Evolutionary conservation across 2,329 filamentous ascomycete species (phyloP).

Genomic region (Fusarium tanahbumbuense): DNA sequence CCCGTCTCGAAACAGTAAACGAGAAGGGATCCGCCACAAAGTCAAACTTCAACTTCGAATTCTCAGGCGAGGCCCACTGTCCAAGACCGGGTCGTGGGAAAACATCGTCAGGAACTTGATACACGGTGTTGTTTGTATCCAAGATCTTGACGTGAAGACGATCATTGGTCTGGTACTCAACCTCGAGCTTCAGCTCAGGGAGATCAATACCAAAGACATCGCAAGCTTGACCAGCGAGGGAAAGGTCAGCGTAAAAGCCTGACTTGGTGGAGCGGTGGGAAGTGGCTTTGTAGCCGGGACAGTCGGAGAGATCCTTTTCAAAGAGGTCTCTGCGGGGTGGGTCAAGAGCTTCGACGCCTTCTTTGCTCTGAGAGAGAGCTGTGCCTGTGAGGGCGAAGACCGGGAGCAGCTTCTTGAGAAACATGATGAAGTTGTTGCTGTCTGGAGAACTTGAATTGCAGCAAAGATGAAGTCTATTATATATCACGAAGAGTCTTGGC

Average conservation of each 20-base stretch:
- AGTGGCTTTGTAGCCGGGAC: constrained; percentile 75
- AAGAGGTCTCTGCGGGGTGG: constrained; percentile 35
- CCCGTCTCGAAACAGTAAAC: constrained; percentile 66
- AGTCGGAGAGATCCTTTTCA: constrained; percentile 51
- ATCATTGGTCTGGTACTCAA: constrained; percentile 61
- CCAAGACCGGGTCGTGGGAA: constrained; percentile 63
- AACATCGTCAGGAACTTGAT: constrained; percentile 78
- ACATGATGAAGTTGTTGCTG: constrained; percentile 27
- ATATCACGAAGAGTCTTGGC: constrained; percentile 23
- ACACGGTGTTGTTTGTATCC: constrained; percentile 75
- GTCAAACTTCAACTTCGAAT: constrained; percentile 61
- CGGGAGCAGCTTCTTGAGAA: constrained; percentile 34
- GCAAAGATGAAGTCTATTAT: constrained; percentile 4
- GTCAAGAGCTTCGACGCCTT: constrained; percentile 31
- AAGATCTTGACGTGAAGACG: constrained; percentile 78
- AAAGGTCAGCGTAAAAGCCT: constrained; percentile 76
- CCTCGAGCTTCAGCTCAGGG: constrained; percentile 71
- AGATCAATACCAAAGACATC: constrained; percentile 84
- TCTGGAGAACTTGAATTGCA: not conserved
- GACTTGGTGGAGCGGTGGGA: constrained; percentile 65
- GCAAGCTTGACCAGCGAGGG: constrained; percentile 76
- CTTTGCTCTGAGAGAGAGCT: constrained; percentile 37
- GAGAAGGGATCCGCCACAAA: constrained; percentile 68
- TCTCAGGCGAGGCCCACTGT: constrained; percentile 34
- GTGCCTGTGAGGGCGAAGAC: constrained; percentile 22